Conservation (phyloP, 192 early-diverging fungal genomes). For the Backusella tuberculispora region DNA sequence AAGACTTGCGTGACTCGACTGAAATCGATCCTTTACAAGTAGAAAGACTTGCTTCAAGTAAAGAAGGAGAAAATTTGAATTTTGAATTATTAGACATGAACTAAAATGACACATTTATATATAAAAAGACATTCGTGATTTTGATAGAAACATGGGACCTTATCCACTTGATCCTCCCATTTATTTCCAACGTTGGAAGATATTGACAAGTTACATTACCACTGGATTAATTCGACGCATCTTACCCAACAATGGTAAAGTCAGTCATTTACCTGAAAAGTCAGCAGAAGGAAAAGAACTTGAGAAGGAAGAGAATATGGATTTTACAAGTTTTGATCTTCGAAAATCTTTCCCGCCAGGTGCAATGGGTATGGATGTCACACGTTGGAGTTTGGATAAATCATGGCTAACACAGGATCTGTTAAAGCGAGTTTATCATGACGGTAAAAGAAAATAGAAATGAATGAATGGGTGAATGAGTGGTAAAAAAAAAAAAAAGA, state of each 20-base stretch:
- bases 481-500: background rate
- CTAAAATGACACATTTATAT: background rate
- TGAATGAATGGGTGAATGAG: too few relatives aligned
- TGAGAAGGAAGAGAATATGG: constrained; percentile 38
- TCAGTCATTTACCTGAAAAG: constrained; percentile 40
- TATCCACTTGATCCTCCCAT: constrained; percentile 76
- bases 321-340: constrained; percentile 80
- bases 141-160: constrained; percentile 80
- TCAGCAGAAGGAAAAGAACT: constrained; percentile 19
- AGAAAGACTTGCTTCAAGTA: constrained; percentile 67
- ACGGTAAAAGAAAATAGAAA: constrained; percentile 39
- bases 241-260: constrained; percentile 37
- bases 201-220: constrained; percentile 72
- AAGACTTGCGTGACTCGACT: constrained; percentile 63
- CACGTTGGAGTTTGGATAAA: constrained; percentile 88
- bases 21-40: constrained; percentile 65
- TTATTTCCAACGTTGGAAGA: constrained; percentile 77
- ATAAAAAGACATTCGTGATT: constrained; percentile 70
- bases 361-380: constrained; percentile 68
- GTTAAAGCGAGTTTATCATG: constrained; percentile 47
- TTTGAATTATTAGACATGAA: background rate
- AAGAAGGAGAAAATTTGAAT: constrained; percentile 10
- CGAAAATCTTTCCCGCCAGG: constrained; percentile 77
- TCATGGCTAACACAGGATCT: constrained; percentile 75
- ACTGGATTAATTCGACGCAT: constrained; percentile 33